Evolutionary conservation across 495 filamentous ascomycete genomes (phyloP).

Genomic region (Neurospora tetraspora): DNA sequence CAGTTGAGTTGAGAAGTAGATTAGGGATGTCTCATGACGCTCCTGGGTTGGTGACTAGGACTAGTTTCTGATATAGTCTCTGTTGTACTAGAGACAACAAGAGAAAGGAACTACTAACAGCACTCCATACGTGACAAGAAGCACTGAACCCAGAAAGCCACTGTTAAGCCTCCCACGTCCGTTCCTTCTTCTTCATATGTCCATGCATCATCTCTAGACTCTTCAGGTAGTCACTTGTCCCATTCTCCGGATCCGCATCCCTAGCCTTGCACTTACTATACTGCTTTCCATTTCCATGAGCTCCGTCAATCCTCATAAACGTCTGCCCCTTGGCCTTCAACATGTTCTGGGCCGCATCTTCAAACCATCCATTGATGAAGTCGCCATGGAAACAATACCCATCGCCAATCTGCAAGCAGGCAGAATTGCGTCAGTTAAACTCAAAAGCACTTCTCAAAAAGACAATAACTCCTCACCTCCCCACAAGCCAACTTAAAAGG

Average conservation of each 20-base stretch:
- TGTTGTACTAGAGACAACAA: background rate
- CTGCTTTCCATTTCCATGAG: slow-evolving; percentile 24
- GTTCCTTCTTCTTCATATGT: background rate
- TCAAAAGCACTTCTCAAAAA: background rate
- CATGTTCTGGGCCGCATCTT: slow-evolving; percentile 24
- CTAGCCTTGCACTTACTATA: slow-evolving; percentile 23
- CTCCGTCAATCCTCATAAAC: slow-evolving; percentile 27
- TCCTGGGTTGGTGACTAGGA: background rate
- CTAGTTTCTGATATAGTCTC: background rate
- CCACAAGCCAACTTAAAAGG: slow-evolving; percentile 26
- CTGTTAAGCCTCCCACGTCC: background rate
- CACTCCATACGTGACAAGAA: background rate
- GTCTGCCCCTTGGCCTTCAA: slow-evolving; percentile 23
- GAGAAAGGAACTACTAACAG: too few species aligned
- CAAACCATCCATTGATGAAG: slow-evolving; percentile 29
- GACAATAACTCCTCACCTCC: slow-evolving; percentile 16
- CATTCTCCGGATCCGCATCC: slow-evolving; percentile 23
- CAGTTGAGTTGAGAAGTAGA: slow-evolving; percentile 7
- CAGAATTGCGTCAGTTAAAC: background rate
- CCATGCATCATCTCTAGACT: slow-evolving; percentile 26
- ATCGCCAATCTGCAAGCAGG: slow-evolving; percentile 18
- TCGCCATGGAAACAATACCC: slow-evolving; percentile 31
- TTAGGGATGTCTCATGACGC: slow-evolving; percentile 10
- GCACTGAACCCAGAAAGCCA: background rate
- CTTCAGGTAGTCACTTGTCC: slow-evolving; percentile 26